Percentiles rank a stretch among this genome's conserved stretches.
These are phyloP conservation scores for Prasinococcaceae sp. DNA, from an alignment of 139 green algal species.

Conservation along the genomic window DNA sequence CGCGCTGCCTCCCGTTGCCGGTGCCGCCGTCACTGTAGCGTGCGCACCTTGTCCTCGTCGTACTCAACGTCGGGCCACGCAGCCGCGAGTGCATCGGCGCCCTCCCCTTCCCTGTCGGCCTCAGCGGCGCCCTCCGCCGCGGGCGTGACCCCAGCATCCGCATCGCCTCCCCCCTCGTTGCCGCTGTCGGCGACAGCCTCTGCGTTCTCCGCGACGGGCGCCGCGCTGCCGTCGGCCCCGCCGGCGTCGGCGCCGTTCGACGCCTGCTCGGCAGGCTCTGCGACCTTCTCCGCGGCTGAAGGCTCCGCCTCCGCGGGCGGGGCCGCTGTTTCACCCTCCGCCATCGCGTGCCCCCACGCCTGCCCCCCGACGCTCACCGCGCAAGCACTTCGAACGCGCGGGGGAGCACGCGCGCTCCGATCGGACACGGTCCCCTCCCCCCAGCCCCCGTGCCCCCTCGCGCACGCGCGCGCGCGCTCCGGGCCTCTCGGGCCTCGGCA, in stretches of 20 bases:
- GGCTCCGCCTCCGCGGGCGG: too few species aligned
- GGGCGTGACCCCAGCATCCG: background rate
- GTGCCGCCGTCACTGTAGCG: background rate
- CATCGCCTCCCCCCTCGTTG: background rate
- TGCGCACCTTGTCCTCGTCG: background rate
- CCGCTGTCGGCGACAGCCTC: background rate
- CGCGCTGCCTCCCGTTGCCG: background rate
- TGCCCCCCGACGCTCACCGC: too few species aligned
- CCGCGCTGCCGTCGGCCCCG: background rate
- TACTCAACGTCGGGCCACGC: constrained; percentile 1
- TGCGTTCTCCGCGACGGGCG: background rate
- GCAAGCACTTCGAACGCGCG: too few species aligned
- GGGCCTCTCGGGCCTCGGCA: too few species aligned
- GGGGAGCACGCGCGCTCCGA: too few species aligned
- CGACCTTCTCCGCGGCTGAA: background rate
- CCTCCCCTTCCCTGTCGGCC: constrained; percentile 5
- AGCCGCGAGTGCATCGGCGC: constrained; percentile 11
- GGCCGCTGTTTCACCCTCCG: too few species aligned
- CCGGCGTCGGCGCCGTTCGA: constrained; percentile 4
- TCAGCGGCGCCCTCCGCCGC: constrained; percentile 5
- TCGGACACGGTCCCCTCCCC: too few species aligned
- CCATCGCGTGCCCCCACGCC: too few species aligned
- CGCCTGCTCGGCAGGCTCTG: background rate
- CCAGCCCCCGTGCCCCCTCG: too few species aligned
- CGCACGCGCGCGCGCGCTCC: too few species aligned